Conservation (phyloP, 176 grass and related monocot genomes). For the Rhynchospora pubera region DNA sequence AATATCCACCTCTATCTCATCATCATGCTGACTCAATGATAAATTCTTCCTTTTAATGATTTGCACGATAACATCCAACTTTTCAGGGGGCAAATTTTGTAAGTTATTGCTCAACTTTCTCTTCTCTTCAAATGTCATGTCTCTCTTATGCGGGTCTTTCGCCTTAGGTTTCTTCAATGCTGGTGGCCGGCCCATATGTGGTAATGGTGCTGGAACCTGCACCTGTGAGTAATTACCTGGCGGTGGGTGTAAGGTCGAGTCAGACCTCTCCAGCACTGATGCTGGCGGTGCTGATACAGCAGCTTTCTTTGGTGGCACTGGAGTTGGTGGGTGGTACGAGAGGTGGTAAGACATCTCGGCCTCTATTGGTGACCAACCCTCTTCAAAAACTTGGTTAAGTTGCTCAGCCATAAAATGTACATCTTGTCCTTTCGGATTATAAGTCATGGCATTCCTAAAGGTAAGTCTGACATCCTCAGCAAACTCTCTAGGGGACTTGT, state of each 20-base stretch:
- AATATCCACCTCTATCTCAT: conserved; percentile 99
- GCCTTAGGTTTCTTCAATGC: conserved; percentile 91
- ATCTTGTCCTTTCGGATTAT: conserved; percentile 90
- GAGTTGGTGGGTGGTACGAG: conserved; percentile 25
- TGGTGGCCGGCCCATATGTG: conserved; percentile 39
- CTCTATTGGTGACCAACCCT: conserved; percentile 67
- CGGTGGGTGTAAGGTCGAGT: conserved; percentile 35
- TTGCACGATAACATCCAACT: conserved; percentile 73
- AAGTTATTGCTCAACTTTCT: conserved; percentile 79
- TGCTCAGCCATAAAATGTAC: conserved; percentile 94
- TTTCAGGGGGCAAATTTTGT: conserved; percentile 77
- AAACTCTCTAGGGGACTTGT: conserved; percentile 74
- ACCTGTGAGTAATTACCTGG: conserved; percentile 41
- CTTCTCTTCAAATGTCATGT: conserved; percentile 99
- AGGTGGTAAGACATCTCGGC: conserved; percentile 57
- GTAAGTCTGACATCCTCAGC: conserved; percentile 84
- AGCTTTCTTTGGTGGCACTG: conserved; percentile 41
- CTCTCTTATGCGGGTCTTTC: conserved; percentile 87
- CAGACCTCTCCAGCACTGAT: conserved; percentile 64
- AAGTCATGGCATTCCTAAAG: conserved; percentile 91
- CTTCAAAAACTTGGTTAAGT: conserved; percentile 60
- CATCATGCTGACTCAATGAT: conserved; percentile 76
- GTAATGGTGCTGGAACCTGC: conserved; percentile 36
- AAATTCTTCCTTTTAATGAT: conserved; percentile 93
- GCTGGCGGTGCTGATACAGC: conserved; percentile 36